These are phyloP conservation scores for Cladosporium sp. DNA, from an alignment of 2,329 filamentous ascomycete genomes.

Conservation along the genomic window DNA sequence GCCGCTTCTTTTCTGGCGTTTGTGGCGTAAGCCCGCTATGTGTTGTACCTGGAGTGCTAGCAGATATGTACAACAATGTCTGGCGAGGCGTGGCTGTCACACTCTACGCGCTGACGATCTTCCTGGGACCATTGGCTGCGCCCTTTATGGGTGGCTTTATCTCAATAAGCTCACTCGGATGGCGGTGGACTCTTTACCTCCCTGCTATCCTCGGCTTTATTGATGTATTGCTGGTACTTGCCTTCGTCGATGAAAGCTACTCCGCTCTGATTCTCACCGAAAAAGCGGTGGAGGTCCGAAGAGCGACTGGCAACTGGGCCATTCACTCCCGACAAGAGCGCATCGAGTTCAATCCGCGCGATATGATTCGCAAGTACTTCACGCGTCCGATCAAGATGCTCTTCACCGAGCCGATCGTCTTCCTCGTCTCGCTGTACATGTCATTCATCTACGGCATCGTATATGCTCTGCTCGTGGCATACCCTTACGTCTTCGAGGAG, in stretches of 20 bases:
- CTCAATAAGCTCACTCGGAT: constrained; percentile 26
- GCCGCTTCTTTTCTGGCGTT: constrained; percentile 43
- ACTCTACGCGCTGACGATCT: constrained; percentile 25
- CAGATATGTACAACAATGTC: constrained; percentile 21
- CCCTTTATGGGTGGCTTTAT: constrained; percentile 29
- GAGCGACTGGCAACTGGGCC: constrained; percentile 18
- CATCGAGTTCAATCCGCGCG: constrained; percentile 29
- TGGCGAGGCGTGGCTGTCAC: constrained; percentile 25
- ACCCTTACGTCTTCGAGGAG: constrained; percentile 61
- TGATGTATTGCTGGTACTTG: constrained; percentile 48
- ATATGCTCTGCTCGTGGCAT: constrained; percentile 48
- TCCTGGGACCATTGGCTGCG: constrained; percentile 26
- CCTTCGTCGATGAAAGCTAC: constrained; percentile 51
- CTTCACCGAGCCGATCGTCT: constrained; percentile 67
- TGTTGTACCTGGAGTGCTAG: constrained; percentile 21
- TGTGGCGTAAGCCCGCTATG: constrained; percentile 22
- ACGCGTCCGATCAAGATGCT: constrained; percentile 62
- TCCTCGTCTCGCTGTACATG: constrained; percentile 65
- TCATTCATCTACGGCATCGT: constrained; percentile 55
- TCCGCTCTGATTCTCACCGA: constrained; percentile 54
- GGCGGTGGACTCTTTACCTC: constrained; percentile 40
- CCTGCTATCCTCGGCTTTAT: constrained; percentile 49
- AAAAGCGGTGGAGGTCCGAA: constrained; percentile 40
- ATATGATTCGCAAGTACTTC: constrained; percentile 49
- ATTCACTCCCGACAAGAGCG: constrained; percentile 18